phyloP scores from a whole-genome alignment of 306 rosid species.

The Begonia peltatifolia region DNA sequence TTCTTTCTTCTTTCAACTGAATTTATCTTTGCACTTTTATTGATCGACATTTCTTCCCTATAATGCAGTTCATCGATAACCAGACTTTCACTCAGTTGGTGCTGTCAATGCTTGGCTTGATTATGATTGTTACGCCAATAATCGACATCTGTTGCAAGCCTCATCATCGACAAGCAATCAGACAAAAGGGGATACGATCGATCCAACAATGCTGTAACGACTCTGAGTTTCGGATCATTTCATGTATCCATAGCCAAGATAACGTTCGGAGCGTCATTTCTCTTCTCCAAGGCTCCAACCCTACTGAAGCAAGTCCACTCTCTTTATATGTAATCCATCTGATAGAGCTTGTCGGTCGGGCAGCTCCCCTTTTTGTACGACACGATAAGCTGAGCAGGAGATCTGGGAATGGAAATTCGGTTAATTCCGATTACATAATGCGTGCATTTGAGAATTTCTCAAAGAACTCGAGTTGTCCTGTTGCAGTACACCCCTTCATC shows the following conservation, averaged over 20 bases:
- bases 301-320: conserved; percentile 23
- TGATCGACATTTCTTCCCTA: conserved; percentile 17
- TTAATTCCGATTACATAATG: conserved; percentile 18
- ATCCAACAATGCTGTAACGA: conserved; percentile 75
- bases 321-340: conserved; percentile 32
- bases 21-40: too few relatives aligned
- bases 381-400: conserved; percentile 33
- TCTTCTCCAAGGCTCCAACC: conserved; percentile 40
- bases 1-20: not conserved
- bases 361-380: conserved; percentile 44
- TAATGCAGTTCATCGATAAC: conserved; percentile 39
- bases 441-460: conserved; percentile 12
- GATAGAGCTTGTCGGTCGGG: conserved; percentile 44
- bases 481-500: conserved; percentile 32
- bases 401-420: conserved; percentile 18
- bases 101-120: conserved; percentile 25
- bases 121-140: conserved; percentile 33
- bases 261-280: conserved; percentile 21
- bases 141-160: conserved; percentile 13
- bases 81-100: conserved; percentile 40
- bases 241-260: conserved; percentile 30
- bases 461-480: conserved; percentile 14
- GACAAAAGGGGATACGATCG: conserved; percentile 18
- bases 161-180: too few relatives aligned
- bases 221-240: conserved; percentile 22